Conservation (phyloP, 2,329 filamentous ascomycete genomes). For the Cladosporium sp. region DNA sequence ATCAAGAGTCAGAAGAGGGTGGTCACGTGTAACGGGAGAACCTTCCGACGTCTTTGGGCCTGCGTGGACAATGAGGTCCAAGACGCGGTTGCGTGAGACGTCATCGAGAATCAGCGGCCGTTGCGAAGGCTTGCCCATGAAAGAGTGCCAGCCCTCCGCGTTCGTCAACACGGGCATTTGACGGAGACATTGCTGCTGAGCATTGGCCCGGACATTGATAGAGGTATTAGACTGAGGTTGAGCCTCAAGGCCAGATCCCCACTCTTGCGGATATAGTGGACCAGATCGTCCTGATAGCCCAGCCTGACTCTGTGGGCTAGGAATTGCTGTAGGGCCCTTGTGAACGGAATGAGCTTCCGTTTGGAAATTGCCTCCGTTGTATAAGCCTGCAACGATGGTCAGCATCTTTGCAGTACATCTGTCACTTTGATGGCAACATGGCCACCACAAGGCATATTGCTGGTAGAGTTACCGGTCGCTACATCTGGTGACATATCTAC, state of each 20-base stretch:
- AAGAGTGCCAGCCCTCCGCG: constrained; percentile 8
- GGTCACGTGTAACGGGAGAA: constrained; percentile 47
- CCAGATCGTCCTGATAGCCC: constrained; percentile 17
- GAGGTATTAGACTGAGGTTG: background rate
- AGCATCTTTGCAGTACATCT: background rate
- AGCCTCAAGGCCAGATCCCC: background rate
- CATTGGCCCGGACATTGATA: background rate
- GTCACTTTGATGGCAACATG: background rate
- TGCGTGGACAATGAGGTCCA: constrained; percentile 54
- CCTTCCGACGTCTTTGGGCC: constrained; percentile 53
- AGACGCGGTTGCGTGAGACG: constrained; percentile 42
- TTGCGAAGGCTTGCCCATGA: constrained; percentile 14
- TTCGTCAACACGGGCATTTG: background rate
- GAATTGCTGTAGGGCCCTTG: background rate
- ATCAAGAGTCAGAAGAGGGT: constrained; percentile 53
- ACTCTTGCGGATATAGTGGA: constrained; percentile 5
- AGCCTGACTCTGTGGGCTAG: constrained; percentile 8
- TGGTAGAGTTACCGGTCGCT: background rate
- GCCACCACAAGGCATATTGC: background rate
- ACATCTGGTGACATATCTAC: background rate
- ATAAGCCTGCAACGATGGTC: constrained; percentile 2
- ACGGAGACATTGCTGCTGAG: constrained; percentile 1
- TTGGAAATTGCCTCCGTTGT: background rate
- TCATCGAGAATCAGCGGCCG: constrained; percentile 41
- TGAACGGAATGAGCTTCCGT: constrained; percentile 26